A percentile compares a stretch with the other conserved stretches of the same genome.
These are phyloP conservation scores for Arabidopsis thaliana DNA, from an alignment of 345 rosid genomes.

Conservation along the genomic window TAIR10.1 NC_003074.8:20480001-20480500, in stretches of 20 bases:
- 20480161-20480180: constrained; percentile 57
- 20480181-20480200: constrained; percentile 67
- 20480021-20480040: constrained; percentile 60
- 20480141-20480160: constrained; percentile 74
- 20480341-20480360: constrained; percentile 6
- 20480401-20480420: background rate
- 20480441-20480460: background rate
- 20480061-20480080: constrained; percentile 92
- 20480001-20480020: constrained; percentile 83
- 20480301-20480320: constrained; percentile 65
- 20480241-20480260: constrained; percentile 60
- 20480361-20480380: background rate
- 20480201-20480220: constrained; percentile 65
- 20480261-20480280: constrained; percentile 82
- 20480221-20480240: constrained; percentile 50
- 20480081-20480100: constrained; percentile 77
- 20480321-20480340: constrained; percentile 34
- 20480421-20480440: background rate
- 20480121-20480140: constrained; percentile 63
- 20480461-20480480: background rate
- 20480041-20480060: constrained; percentile 75
- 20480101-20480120: constrained; percentile 78
- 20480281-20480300: constrained; percentile 95
- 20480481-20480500: too few species aligned
- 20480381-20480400: too few species aligned